Evolutionary conservation across 148 eudicot species (phyloP), one percentile per base, ranked within the genome.

Genomic region (Vaccinium myrtillus): DNA sequence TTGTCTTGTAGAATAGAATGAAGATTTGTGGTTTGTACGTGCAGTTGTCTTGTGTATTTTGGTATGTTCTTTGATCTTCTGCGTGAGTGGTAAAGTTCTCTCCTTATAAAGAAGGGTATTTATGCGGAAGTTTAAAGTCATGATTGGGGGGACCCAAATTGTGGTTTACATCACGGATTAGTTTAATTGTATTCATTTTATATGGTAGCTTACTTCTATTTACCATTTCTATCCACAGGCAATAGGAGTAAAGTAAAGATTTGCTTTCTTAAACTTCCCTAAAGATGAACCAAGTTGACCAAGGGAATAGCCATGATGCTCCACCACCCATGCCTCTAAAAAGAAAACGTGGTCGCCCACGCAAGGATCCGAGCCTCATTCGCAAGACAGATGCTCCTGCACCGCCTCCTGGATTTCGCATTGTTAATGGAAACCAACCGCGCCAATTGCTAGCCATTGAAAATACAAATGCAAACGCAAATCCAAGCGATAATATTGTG

Each of bases 281-380:
- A 84, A 89, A 91, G 80, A 96, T 91, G 95, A 86, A 90, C 81
- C 92, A 87, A 87, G 85, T 84, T 56, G 85, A 83, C 67, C 90
- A 87, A 85, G 91, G 83, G 27, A 88, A 81, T 53, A 84, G 61
- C 80, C 49, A 86, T 8, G 75, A 83, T 81, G 74, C 83, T 70
- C 79, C 87, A 14, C 83, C 87, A 67, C 82, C n/a, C 78, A 85
- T 75, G 53, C 90, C 90, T n/a, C 39, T 85, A 61, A 93, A 93
- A 87, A 91, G 95, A 80, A 92, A 91, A 88, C 92, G 98, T 19
- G 99, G 99, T 56, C 98, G 98, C 82, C 99, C 99, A 46, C 91
- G 94, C 63, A 96, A 96, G 90, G 97, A 94, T 86, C 88, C 80
- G 27, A 89, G 86, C 79, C 90, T 87, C 70, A 83, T 48, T 8